Evolutionary conservation across 805 yeast genomes (phyloP), one percentile per base, ranked within the genome.

Genomic region (Saturnispora gosingensis): DNA sequence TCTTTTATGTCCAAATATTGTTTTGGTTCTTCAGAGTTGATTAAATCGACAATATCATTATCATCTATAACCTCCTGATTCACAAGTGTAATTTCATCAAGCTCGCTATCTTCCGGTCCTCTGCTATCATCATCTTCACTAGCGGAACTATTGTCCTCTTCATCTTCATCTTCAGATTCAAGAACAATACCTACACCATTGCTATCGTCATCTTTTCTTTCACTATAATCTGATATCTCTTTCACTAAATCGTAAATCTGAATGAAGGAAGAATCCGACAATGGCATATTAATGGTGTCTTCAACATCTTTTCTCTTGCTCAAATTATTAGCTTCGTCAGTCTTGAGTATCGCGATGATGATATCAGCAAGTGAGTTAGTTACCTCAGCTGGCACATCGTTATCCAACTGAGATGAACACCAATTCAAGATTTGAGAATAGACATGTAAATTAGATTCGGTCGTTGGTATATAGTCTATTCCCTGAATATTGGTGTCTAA

Each of bases 341-440:
- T 71, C 58, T 77, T 81, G 53, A 85, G 59, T 1, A 75, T 66
- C 55, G 77, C 83, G 39, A 87, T 58, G 0, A 82, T 61, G 3
- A 82, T 70, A 62, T 86, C 93, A 2, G 88, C 79, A 4, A 89
- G 86, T 3, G 93, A 83, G 20, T 81, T 63, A 2, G 88, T 73
- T 2, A 81, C 77, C 43, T 81, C 86, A 51, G 85, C 88, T 8
- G 90, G 79, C n/a, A 86, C 78, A 63, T 89, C 97, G 46, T 72
- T 73, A 11, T 83, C 85, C 39, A 85, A 66, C 16, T 72, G 69
- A 2, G 68, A 63, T 5, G 76, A 72, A 4, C 85, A 77, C 80
- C 86, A 80, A 0, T 76, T 64, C 54, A 84, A 67, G n/a, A 88
- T 71, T 43, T 71, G 62, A 43, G 80, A 83, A 62, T 81, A 85